A percentile compares a stretch with the other conserved stretches of the same genome.
Conservation (phyloP, 1,284 basidiomycete species). For the Cutaneotrichosporon daszewskae region DNA sequence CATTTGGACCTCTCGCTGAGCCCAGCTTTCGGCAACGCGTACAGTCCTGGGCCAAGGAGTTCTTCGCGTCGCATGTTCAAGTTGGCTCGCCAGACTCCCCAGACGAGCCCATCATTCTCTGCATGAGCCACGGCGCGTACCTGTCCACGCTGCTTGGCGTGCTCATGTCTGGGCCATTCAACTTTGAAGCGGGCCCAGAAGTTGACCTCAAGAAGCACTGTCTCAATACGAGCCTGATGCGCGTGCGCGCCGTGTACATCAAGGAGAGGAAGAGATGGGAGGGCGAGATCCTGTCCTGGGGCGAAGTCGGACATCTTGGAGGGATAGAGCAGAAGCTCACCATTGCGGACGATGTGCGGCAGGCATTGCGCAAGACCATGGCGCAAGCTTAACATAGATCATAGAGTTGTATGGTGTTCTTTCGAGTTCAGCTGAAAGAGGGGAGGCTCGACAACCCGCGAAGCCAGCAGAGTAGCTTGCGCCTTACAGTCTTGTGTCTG, state of each 20-base stretch:
- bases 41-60: conserved; percentile 12
- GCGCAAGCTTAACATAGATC: background rate
- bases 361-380: background rate
- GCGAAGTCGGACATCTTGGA: conserved; percentile 25
- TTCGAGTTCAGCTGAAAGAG: too few species aligned
- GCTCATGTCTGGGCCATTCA: conserved; percentile 13
- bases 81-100: background rate
- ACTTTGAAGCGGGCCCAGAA: conserved; percentile 4
- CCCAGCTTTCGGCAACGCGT: conserved; percentile 17
- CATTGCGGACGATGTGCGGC: conserved; percentile 10
- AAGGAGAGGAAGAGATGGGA: conserved; percentile 8
- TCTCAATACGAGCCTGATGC: conserved; percentile 33
- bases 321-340: background rate
- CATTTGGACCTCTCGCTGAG: conserved; percentile 1
- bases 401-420: background rate
- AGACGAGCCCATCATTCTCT: conserved; percentile 18
- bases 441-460: too few species aligned
- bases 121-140: conserved; percentile 43
- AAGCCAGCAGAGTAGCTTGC: too few species aligned
- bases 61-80: conserved; percentile 14
- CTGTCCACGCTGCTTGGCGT: conserved; percentile 24
- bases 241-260: conserved; percentile 16
- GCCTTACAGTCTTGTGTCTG: too few species aligned
- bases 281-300: conserved; percentile 25
- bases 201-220: conserved; percentile 21